A percentile compares a stretch with the other conserved stretches of the same genome.
These are phyloP conservation scores for Magnolia officinalis DNA, from an alignment of 164 flowering plant species.

Conservation along the genomic window DNA sequence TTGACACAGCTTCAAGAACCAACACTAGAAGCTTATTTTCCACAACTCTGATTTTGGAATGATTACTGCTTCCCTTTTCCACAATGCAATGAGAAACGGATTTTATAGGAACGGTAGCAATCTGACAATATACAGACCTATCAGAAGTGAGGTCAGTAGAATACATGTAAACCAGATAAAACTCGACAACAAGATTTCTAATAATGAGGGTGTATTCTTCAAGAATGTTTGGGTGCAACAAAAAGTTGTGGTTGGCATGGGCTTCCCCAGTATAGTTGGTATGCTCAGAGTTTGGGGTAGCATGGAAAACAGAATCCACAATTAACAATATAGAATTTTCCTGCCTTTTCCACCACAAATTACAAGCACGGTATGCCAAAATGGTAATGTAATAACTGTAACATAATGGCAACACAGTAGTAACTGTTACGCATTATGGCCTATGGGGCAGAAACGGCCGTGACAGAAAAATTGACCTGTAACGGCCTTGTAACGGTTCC, in stretches of 20 bases:
- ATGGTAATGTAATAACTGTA: too few species aligned
- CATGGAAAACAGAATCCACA: not conserved
- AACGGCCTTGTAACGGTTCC: too few species aligned
- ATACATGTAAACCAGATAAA: not conserved
- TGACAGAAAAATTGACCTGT: too few species aligned
- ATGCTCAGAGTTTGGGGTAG: not conserved
- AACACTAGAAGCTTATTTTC: conserved; percentile 33
- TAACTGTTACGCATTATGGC: too few species aligned
- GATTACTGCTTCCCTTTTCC: conserved; percentile 10
- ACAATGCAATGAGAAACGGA: conserved; percentile 10
- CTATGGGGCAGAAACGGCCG: too few species aligned
- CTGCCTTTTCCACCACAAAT: not conserved
- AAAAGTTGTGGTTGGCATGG: not conserved
- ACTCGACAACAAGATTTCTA: not conserved
- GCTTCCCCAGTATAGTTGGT: not conserved
- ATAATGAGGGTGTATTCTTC: too few species aligned
- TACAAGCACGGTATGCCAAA: not conserved
- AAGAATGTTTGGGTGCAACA: too few species aligned
- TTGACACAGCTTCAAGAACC: conserved; percentile 34
- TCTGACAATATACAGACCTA: conserved; percentile 54
- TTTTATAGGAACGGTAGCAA: conserved; percentile 14
- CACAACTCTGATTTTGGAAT: conserved; percentile 14
- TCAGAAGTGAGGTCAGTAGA: conserved; percentile 26
- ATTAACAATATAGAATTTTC: too few species aligned
- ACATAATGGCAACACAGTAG: too few species aligned